phyloP scores from a whole-genome alignment of 2,329 filamentous ascomycete species.

The Claviceps sp. region DNA sequence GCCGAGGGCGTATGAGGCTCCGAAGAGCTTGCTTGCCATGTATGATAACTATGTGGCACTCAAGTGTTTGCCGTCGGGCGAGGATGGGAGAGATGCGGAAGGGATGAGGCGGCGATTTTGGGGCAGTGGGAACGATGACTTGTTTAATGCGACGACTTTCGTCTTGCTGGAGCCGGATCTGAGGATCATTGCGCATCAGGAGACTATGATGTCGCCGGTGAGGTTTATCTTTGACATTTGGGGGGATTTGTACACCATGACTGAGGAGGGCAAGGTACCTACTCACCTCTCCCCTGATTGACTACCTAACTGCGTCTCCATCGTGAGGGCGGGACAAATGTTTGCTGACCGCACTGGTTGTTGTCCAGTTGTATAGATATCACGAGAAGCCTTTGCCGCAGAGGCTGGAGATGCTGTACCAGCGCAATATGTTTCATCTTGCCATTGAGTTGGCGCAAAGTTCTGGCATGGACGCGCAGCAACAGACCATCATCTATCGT shows the following conservation, averaged over 20 bases:
- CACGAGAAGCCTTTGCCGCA: slow-evolving; percentile 85
- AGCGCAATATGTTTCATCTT: slow-evolving; percentile 80
- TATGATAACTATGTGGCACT: slow-evolving; percentile 80
- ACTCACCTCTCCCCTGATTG: too few relatives aligned
- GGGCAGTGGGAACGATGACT: slow-evolving; percentile 52
- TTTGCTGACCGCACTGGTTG: not conserved
- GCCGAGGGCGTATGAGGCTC: slow-evolving; percentile 81
- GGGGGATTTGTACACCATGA: slow-evolving; percentile 85
- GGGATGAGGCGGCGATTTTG: slow-evolving; percentile 60
- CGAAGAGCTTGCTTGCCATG: slow-evolving; percentile 68
- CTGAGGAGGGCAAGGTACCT: slow-evolving; percentile 74
- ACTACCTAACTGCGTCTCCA: not conserved
- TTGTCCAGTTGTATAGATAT: slow-evolving; percentile 60
- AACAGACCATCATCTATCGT: slow-evolving; percentile 85
- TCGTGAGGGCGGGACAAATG: not conserved
- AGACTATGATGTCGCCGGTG: slow-evolving; percentile 69
- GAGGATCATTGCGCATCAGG: slow-evolving; percentile 79
- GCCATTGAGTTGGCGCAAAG: slow-evolving; percentile 91
- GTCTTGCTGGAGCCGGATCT: slow-evolving; percentile 85
- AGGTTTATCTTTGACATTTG: slow-evolving; percentile 73
- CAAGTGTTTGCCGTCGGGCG: slow-evolving; percentile 56
- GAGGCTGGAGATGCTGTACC: slow-evolving; percentile 84
- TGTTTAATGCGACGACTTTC: slow-evolving; percentile 80
- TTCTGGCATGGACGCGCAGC: slow-evolving; percentile 61
- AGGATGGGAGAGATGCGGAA: slow-evolving; percentile 43